Evolutionary conservation across 2,329 filamentous ascomycete species (phyloP), one percentile per base, ranked within the genome.

Genomic region (Colletotrichum echinochloae): DNA sequence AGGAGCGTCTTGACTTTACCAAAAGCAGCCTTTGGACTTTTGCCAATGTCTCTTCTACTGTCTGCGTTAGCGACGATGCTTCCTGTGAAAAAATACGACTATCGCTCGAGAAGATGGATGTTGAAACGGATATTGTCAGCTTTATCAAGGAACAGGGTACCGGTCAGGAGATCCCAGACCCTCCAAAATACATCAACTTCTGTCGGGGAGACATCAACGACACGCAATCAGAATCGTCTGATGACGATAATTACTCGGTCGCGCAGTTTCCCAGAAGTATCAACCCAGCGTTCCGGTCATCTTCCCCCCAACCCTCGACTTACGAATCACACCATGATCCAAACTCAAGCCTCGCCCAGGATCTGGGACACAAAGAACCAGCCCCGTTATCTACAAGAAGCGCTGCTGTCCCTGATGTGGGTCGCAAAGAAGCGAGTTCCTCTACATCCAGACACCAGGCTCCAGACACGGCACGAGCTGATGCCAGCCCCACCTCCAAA

Each of bases 21-120:
- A 99, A 98, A 86, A 97, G 93, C 83, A 98, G 96, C 77, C 85
- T 99, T 9, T 99, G 96, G 97, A 95, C 91, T 18, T 99, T 98
- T 83, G 95, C 96, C 66, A 99, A 99, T 79, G 94, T 99, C 76
- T 91, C 96, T 0, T 98, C 95, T 0, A 98, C 95, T 0, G 96
- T 98, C 14, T 99, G 96, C 78, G 96, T 99, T 57, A 98, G 95
- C 79, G 96, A 99, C 77, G 96, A 99, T 83, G 90, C 93, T 73
- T 96, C 95, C 2, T 99, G 95, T 80, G 97, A 99, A 82, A 98
- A 98, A 84, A 93, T 99, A 72, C 91, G 97, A 14, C 84, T 98
- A 6, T 95, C 95, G 0, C 86, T 99, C 3, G 97, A 99, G 82
- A 93, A 93, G 77, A 97, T 97, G 83, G 96, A 99, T 76, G 96